Base-by-base conservation (phyloP, 108 stramenopile species). In the Pseudonitzschia multiseries region DNA sequence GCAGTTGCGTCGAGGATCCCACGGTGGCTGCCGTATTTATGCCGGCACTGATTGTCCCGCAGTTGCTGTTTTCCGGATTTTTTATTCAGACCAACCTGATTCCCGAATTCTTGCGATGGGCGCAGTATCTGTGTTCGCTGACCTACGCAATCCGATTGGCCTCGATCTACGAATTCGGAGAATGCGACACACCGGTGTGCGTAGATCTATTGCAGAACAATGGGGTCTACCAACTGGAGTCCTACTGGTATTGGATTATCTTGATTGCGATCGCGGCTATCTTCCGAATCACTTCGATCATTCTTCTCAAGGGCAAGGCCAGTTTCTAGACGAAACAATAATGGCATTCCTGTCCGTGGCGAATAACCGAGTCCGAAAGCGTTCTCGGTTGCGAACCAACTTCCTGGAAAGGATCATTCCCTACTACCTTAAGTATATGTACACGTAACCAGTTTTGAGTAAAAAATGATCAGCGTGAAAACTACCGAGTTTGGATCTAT, bases 11-110 rank as follows among this genome's bases (percentile, higher is more conserved):
- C 33, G 82, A 81, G 32, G 82, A 91, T 74, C 83, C 84, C n/a
- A 79, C 76, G 41, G 71, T 86, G 53, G 91, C 87, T 14, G 52
- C 69, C 4, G 88, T 89, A 51, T 75, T 93, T 13, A 68, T 92
- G 4, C 89, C 95, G 12, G 52, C 89, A 1, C 51, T 93, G 0
- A 81, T 93, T 65, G 87, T 96, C 24, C 95, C 95, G 15, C 95
- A 96, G 69, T 71, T 96, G 31, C 86, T 92, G 8, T 96, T 96
- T 68, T 85, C 87, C 27, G 94, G 94, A 24, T 84, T 93, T 67
- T 91, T 91, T 64, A 83, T 91, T 0, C 64, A 79, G 18, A 77
- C 75, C 29, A 81, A 85, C 5, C 63, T 87, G n/a, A 84, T 91
- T 27, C 90, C 90, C 13, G 43, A 50, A 32, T 87, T 83, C 77